Conservation (phyloP, 306 rosid species). For the Lotus japonicus region DNA sequence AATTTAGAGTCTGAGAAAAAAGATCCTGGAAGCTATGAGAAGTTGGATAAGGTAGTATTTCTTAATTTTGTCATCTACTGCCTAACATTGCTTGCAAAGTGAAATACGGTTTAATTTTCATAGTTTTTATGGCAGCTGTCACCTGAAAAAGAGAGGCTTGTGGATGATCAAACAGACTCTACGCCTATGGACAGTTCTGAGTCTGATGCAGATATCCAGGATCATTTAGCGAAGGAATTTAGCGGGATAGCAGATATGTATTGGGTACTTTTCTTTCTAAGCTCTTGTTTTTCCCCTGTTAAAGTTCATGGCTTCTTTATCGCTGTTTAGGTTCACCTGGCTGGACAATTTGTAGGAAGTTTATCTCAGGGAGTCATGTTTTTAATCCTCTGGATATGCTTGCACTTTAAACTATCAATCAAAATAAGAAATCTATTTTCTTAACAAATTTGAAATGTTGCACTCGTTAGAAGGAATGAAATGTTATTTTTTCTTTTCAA, state of each 20-base stretch:
- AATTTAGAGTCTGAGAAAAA: conserved; percentile 30
- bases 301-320: background rate
- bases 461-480: background rate
- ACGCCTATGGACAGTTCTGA: conserved; percentile 44
- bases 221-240: conserved; percentile 49
- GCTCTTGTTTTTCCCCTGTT: background rate
- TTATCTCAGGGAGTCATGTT: conserved; percentile 5
- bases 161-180: conserved; percentile 43
- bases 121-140: conserved; percentile 39
- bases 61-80: conserved; percentile 11
- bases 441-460: conserved; percentile 3
- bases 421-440: background rate
- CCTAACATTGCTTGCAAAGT: conserved; percentile 21
- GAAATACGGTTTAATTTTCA: conserved; percentile 9
- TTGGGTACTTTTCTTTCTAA: conserved; percentile 63
- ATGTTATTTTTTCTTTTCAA: background rate
- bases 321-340: conserved; percentile 7
- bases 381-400: background rate
- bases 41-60: conserved; percentile 55
- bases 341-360: conserved; percentile 3
- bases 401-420: conserved; percentile 1
- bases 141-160: conserved; percentile 38
- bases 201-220: conserved; percentile 43
- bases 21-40: conserved; percentile 34
- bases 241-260: conserved; percentile 48